Evolutionary conservation across 768 basidiomycete species (phyloP).

Genomic region (Clavulina sp.): DNA sequence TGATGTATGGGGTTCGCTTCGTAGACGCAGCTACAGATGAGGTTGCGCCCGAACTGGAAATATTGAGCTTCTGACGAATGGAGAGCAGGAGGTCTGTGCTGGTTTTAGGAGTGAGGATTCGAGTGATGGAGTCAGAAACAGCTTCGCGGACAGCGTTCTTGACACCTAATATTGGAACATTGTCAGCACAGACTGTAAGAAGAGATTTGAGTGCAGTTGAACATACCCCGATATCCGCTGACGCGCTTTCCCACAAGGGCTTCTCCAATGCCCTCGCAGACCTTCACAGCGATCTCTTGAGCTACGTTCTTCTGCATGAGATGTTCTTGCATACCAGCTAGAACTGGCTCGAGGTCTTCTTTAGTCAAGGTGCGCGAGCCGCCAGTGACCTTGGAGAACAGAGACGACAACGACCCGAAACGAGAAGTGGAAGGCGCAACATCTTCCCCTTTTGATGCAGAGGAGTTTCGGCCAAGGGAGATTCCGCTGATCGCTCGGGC

Average conservation of each 20-base stretch:
- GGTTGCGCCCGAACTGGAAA: no score
- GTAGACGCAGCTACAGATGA: conserved; percentile 42
- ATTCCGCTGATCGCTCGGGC: conserved; percentile 33
- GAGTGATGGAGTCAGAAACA: conserved; percentile 70
- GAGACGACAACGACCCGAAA: conserved; percentile 45
- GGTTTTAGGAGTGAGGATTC: conserved; percentile 89
- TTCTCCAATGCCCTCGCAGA: conserved; percentile 88
- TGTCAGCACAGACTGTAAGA: neutral
- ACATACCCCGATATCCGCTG: conserved; percentile 73
- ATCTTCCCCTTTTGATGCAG: neutral
- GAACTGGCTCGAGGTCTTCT: conserved; percentile 67
- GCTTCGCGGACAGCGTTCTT: conserved; percentile 70
- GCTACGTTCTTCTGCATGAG: conserved; percentile 99
- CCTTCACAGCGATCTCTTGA: conserved; percentile 82
- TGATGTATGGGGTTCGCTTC: conserved; percentile 62
- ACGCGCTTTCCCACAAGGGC: conserved; percentile 80
- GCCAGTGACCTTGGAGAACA: conserved; percentile 70
- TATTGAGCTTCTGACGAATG: conserved; percentile 72
- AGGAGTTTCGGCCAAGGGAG: neutral
- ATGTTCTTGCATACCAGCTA: conserved; percentile 93
- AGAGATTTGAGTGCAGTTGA: neutral
- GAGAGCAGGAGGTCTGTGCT: conserved; percentile 92
- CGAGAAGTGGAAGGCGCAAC: neutral
- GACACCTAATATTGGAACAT: conserved; percentile 35
- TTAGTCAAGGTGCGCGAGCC: conserved; percentile 65